These are phyloP conservation scores for Auxenochlorella pyrenoidosa DNA, from an alignment of 139 green algal species.

Conservation along the genomic window DNA sequence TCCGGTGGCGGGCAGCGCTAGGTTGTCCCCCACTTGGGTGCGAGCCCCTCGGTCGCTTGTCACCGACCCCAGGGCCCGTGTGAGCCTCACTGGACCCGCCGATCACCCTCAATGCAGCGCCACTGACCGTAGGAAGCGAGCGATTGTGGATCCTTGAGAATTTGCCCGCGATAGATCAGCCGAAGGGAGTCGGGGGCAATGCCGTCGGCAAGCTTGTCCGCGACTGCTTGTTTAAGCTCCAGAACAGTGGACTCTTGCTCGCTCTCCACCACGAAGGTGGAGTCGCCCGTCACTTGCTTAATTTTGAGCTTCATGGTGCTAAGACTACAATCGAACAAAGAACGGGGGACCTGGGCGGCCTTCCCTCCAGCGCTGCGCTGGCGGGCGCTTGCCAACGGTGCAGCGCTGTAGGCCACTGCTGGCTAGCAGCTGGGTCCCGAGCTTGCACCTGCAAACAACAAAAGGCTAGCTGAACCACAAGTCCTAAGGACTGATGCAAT, in stretches of 20 bases:
- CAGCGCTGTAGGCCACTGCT: no score
- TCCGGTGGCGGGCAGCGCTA: no score
- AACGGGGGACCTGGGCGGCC: no score
- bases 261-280: constrained; percentile 49
- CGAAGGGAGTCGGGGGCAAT: constrained; percentile 69
- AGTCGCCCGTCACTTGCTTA: constrained; percentile 9
- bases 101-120: not conserved
- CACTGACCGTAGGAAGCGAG: constrained; percentile 83
- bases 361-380: no score
- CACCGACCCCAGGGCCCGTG: not conserved
- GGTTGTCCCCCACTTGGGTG: not conserved
- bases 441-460: no score
- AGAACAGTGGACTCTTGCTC: constrained; percentile 51
- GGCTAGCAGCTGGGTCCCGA: no score
- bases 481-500: no score
- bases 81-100: not conserved
- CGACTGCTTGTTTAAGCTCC: constrained; percentile 83
- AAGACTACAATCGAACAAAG: no score
- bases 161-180: constrained; percentile 94
- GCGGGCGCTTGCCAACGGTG: no score
- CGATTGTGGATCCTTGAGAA: constrained; percentile 91
- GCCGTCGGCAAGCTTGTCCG: constrained; percentile 21
- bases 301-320: constrained; percentile 5
- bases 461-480: no score
- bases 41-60: no score